These are phyloP conservation scores for Guadua angustifolia DNA, from an alignment of 176 grass and related monocot species.

Conservation along the genomic window DNA sequence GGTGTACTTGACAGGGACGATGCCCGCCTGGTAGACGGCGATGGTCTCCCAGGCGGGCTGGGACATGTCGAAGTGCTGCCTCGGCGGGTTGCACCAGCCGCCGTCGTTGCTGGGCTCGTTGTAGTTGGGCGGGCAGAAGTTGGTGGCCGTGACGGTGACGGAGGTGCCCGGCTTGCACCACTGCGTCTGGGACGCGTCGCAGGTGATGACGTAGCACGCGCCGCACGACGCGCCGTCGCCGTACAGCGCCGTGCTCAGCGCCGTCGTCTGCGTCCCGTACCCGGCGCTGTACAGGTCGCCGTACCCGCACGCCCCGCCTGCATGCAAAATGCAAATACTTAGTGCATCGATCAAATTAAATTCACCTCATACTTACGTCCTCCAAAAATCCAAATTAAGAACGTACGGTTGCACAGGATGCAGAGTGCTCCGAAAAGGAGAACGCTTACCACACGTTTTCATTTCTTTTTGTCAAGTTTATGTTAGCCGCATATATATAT, in stretches of 20 bases:
- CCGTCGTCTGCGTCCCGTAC: conserved; percentile 50
- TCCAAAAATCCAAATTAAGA: no score
- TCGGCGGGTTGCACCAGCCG: conserved; percentile 77
- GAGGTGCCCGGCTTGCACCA: conserved; percentile 45
- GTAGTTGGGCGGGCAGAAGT: conserved; percentile 72
- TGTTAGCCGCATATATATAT: no score
- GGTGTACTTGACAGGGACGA: conserved; percentile 65
- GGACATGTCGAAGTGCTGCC: conserved; percentile 79
- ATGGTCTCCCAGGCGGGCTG: conserved; percentile 81
- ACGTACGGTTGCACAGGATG: no score
- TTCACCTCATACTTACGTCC: no score
- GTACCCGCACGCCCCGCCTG: conserved; percentile 68
- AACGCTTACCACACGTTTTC: no score
- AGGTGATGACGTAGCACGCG: conserved; percentile 49
- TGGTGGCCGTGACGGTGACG: conserved; percentile 61
- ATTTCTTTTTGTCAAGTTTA: no score
- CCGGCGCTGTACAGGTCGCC: conserved; percentile 53
- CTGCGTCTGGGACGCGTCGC: conserved; percentile 30
- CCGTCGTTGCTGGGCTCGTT: conserved; percentile 57
- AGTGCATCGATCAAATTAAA: no score
- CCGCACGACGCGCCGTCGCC: conserved; percentile 56
- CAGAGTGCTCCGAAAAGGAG: no score
- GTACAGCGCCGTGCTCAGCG: conserved; percentile 66
- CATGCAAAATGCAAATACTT: not conserved
- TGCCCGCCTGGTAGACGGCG: conserved; percentile 62